A percentile compares a stretch with the other conserved stretches of the same genome.
phyloP scores from a whole-genome alignment of 495 filamentous ascomycete genomes.

The Lasiosphaeria ovina region DNA sequence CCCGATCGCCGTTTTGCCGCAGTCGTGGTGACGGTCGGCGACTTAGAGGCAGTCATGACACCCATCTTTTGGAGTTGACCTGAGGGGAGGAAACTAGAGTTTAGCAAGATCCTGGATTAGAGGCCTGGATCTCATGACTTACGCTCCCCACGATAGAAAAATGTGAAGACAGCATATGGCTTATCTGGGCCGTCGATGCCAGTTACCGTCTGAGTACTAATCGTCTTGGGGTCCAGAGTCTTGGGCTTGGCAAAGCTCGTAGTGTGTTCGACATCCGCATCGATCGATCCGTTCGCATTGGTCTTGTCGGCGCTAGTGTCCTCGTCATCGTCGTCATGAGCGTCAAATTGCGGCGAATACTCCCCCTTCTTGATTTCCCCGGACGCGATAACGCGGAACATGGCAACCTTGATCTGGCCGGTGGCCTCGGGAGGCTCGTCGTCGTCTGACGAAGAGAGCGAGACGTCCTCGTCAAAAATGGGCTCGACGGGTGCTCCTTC shows the following conservation, averaged over 20 bases:
- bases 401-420: constrained; percentile 95
- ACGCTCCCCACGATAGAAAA: constrained; percentile 97
- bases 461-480: constrained; percentile 69
- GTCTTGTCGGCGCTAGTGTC: constrained; percentile 47
- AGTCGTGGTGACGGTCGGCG: constrained; percentile 52
- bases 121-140: constrained; percentile 39
- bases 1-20: constrained; percentile 69
- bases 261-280: constrained; percentile 86
- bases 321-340: constrained; percentile 86
- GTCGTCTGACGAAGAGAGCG: constrained; percentile 75
- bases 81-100: constrained; percentile 35
- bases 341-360: constrained; percentile 97
- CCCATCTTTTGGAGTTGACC: constrained; percentile 95
- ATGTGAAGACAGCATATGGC: constrained; percentile 96
- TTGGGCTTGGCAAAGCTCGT: constrained; percentile 99
- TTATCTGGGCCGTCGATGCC: constrained; percentile 95
- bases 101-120: constrained; percentile 3
- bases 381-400: constrained; percentile 92
- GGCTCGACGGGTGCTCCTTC: constrained; percentile 69
- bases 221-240: constrained; percentile 91
- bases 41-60: constrained; percentile 64
- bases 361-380: constrained; percentile 96
- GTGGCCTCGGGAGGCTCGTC: constrained; percentile 91
- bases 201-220: constrained; percentile 97
- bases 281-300: constrained; percentile 37